Evolutionary conservation across 2,329 filamentous ascomycete genomes (phyloP).

Genomic region (Trichoderma guizhouense): DNA sequence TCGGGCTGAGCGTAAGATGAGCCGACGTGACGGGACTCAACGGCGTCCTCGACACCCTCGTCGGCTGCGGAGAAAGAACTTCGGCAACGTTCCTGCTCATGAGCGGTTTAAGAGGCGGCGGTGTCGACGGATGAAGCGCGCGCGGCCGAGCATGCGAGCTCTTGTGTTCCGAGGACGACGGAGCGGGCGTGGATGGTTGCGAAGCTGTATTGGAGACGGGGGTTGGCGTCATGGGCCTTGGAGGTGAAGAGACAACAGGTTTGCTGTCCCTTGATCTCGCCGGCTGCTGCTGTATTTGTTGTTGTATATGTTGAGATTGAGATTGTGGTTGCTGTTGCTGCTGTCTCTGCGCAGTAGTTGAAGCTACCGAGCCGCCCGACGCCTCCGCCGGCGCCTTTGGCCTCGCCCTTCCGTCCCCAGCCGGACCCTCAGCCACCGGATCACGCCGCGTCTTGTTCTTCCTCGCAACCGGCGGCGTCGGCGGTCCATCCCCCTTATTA

Average conservation of each 20-base stretch:
- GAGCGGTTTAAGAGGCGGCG: slow-evolving; percentile 21
- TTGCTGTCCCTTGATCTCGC: not conserved
- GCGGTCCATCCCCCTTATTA: not conserved
- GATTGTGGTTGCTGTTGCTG: not conserved
- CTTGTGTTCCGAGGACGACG: not conserved
- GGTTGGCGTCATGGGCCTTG: slow-evolving; percentile 7
- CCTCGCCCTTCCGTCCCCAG: slow-evolving; percentile 25
- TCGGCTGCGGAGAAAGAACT: slow-evolving; percentile 35
- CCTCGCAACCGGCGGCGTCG: not conserved
- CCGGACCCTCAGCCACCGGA: slow-evolving; percentile 1
- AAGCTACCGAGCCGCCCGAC: not conserved
- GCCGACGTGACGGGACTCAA: slow-evolving; percentile 31
- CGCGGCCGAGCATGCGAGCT: not conserved
- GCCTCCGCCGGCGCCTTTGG: slow-evolving; percentile 18
- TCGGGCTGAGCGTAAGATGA: slow-evolving; percentile 25
- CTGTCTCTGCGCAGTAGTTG: slow-evolving; percentile 6
- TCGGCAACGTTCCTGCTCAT: slow-evolving; percentile 26
- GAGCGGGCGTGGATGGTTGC: slow-evolving; percentile 3
- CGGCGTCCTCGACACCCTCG: slow-evolving; percentile 30
- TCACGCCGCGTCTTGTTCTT: not conserved
- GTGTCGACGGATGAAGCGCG: slow-evolving; percentile 20
- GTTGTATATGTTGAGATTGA: not conserved
- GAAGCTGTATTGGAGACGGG: not conserved
- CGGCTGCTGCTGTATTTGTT: not conserved
- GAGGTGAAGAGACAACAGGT: not conserved